Evolutionary conservation across 2,329 filamentous ascomycete genomes (phyloP), one percentile per base, ranked within the genome.

Genomic region (Colletotrichum sp.): DNA sequence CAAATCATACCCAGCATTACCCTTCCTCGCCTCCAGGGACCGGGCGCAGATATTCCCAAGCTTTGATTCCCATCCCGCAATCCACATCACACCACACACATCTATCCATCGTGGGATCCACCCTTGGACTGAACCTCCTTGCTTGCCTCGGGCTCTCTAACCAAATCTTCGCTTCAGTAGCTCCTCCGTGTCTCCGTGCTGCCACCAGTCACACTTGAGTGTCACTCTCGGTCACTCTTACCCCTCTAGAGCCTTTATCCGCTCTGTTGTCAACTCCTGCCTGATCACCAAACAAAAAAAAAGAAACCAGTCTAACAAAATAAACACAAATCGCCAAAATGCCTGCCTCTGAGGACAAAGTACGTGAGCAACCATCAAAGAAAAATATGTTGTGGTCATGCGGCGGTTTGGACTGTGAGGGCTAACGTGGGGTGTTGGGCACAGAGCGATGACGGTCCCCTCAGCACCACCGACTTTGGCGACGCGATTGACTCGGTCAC

Each of bases 401-500:
- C 75, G 77, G 21, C 80, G 77, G 34, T 71, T 80, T 10, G 76
- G 77, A 62, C 76, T 28, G 59, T 69, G 55, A 70, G 66, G 63
- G 72, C 72, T 73, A 65, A 75, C 67, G 59, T 65, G 72, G 44
- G 57, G 44, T 70, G 44, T 71, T 70, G 68, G 49, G 32, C 78
- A 79, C 60, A 79, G 79, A 39, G 80, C 66, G 44, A 79, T 68
- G 39, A 79, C 78, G 34, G 79, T 79, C 24, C 80, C 77, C 60
- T 80, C 80, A 78, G 82, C 82, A 66, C 81, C 79, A 26, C 81
- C 82, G 34, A 76, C 76, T 91, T 95, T 79, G 93, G 92, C 76
- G 94, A 97, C 79, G 90, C 90, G 83, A 93, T 99, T 85, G 96
- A 99, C 84, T 87, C 89, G 77, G 84, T 86, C 71, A 98, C 96